Evolutionary conservation across 257 asterid genomes (phyloP).

Genomic region (Gardenia jasminoides): DNA sequence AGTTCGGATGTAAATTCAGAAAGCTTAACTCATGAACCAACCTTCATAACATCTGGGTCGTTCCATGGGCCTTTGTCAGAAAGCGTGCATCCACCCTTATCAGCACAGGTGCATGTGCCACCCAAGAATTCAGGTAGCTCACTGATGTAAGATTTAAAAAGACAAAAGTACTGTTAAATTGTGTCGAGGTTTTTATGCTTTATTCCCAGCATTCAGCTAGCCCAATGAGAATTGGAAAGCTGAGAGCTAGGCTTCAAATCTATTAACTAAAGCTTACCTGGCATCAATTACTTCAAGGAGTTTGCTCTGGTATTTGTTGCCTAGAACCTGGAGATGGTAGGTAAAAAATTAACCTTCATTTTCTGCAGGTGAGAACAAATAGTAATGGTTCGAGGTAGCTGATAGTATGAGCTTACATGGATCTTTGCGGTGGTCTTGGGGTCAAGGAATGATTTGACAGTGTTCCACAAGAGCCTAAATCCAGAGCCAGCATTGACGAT

Average conservation of each 20-base stretch:
- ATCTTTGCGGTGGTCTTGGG: constrained; percentile 97
- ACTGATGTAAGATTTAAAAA: constrained; percentile 38
- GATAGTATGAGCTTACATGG: constrained; percentile 44
- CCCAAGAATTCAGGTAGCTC: constrained; percentile 96
- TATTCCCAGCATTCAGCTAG: neutral
- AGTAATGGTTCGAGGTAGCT: neutral
- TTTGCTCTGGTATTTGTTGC: constrained; percentile 90
- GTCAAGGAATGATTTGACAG: constrained; percentile 91
- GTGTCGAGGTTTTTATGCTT: neutral
- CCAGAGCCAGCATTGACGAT: constrained; percentile 98
- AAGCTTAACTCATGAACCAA: constrained; percentile 12
- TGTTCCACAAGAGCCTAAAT: constrained; percentile 95
- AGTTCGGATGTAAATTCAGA: neutral
- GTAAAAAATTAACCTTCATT: neutral
- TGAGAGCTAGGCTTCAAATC: neutral
- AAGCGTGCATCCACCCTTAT: constrained; percentile 83
- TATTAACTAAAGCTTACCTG: constrained; percentile 41
- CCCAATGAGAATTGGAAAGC: neutral
- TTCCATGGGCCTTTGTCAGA: constrained; percentile 99
- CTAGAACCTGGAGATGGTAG: constrained; percentile 56
- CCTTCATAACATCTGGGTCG: constrained; percentile 88
- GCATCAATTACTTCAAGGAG: constrained; percentile 90
- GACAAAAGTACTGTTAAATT: neutral
- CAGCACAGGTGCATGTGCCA: constrained; percentile 88
- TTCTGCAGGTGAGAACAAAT: neutral